Percentiles rank a stretch among this genome's conserved stretches.
phyloP scores from a whole-genome alignment of 116 monocot species.

The Thalassia testudinum region DNA sequence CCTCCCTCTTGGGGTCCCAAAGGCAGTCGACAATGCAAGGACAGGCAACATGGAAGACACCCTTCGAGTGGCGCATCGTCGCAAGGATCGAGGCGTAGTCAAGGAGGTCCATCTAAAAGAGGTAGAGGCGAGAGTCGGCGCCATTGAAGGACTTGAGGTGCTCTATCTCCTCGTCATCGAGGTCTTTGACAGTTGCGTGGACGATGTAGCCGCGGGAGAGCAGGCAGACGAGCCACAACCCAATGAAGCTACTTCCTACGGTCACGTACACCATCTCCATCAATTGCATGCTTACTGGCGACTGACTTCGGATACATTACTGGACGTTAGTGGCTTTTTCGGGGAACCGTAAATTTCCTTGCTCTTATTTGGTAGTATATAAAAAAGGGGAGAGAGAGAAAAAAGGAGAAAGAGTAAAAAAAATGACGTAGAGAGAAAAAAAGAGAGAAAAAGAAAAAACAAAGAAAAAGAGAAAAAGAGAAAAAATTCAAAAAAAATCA shows the following conservation, averaged over 20 bases:
- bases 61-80: slow-evolving; percentile 32
- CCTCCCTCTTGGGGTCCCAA: slow-evolving; percentile 46
- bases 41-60: slow-evolving; percentile 88
- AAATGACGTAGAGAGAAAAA: no score
- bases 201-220: slow-evolving; percentile 56
- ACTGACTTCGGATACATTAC: no score
- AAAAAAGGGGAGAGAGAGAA: no score
- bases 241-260: slow-evolving; percentile 55
- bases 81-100: slow-evolving; percentile 34
- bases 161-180: slow-evolving; percentile 52
- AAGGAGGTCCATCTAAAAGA: slow-evolving; percentile 77
- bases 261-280: slow-evolving; percentile 29
- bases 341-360: no score
- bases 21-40: slow-evolving; percentile 75
- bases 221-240: slow-evolving; percentile 21
- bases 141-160: slow-evolving; percentile 47
- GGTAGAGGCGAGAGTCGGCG: slow-evolving; percentile 26
- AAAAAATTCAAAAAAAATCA: no score
- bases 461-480: no score
- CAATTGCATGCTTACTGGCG: background rate
- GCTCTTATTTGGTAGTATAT: no score
- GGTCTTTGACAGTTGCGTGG: slow-evolving; percentile 62
- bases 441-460: no score
- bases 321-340: no score
- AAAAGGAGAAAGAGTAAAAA: no score